Conservation (phyloP, 768 basidiomycete genomes). For the Hirschioporus abietinus region DNA sequence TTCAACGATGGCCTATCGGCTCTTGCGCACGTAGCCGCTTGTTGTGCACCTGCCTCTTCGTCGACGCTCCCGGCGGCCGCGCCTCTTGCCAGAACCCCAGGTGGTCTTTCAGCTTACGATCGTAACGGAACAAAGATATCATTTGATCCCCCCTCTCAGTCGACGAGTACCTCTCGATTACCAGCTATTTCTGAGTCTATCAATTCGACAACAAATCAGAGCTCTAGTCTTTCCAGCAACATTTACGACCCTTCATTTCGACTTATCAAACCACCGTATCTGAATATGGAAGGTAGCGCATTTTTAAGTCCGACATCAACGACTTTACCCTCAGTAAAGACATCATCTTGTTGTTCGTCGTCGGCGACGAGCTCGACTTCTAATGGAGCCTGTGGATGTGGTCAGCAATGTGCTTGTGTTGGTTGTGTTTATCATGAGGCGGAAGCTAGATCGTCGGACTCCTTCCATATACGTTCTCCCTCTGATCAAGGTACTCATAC, state of each 20-base stretch:
- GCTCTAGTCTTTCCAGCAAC: background rate
- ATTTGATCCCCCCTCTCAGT: background rate
- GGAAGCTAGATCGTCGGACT: background rate
- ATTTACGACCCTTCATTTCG: background rate
- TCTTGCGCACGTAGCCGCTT: constrained; percentile 31
- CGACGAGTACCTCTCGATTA: background rate
- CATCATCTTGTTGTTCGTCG: constrained; percentile 6
- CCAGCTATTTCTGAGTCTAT: constrained; percentile 1
- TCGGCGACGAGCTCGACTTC: constrained; percentile 30
- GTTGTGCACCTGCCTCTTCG: constrained; percentile 11
- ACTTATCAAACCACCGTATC: background rate
- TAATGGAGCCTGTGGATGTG: constrained; percentile 27
- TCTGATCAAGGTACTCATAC: background rate
- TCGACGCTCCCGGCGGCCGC: background rate
- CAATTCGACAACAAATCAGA: background rate
- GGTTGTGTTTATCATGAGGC: constrained; percentile 41
- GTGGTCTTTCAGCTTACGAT: background rate
- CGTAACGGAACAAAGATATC: background rate
- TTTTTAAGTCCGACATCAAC: constrained; percentile 9
- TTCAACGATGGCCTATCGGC: constrained; percentile 24
- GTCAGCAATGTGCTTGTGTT: constrained; percentile 54
- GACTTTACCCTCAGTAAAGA: constrained; percentile 1
- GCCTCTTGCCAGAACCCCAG: background rate
- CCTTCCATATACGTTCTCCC: background rate
- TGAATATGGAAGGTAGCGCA: background rate